phyloP scores from a whole-genome alignment of 192 early-diverging fungal species.

The Entomortierella beljakovae region DNA sequence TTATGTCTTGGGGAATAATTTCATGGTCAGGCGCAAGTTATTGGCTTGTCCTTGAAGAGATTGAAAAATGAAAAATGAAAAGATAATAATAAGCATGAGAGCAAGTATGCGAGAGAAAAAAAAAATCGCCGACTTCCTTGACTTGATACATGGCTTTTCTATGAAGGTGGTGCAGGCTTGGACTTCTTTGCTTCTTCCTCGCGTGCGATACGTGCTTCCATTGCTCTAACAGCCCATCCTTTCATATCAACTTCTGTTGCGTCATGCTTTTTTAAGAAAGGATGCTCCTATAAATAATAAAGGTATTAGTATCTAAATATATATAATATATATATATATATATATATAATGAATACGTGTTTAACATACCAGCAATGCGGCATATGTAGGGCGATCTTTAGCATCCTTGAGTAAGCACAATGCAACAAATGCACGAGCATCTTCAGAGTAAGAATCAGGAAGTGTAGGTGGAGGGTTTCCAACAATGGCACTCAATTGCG shows the following conservation, averaged over 20 bases:
- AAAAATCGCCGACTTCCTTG: background rate
- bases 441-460: conserved; percentile 75
- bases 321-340: background rate
- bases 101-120: conserved; percentile 2
- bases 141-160: background rate
- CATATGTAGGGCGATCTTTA: conserved; percentile 77
- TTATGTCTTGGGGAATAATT: background rate
- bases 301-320: background rate
- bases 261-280: conserved; percentile 79
- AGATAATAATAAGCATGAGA: background rate
- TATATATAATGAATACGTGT: background rate
- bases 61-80: background rate
- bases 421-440: conserved; percentile 83
- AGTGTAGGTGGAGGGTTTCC: conserved; percentile 79
- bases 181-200: conserved; percentile 31
- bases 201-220: conserved; percentile 49
- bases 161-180: conserved; percentile 23
- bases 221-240: conserved; percentile 78
- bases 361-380: conserved; percentile 68
- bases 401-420: conserved; percentile 79
- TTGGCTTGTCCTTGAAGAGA: background rate
- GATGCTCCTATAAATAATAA: conserved; percentile 62
- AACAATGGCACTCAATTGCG: conserved; percentile 89
- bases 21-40: background rate
- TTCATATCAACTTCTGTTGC: conserved; percentile 82